Base-by-base conservation (phyloP, 176 grass and related monocot genomes). In the Ananas comosus region DNA sequence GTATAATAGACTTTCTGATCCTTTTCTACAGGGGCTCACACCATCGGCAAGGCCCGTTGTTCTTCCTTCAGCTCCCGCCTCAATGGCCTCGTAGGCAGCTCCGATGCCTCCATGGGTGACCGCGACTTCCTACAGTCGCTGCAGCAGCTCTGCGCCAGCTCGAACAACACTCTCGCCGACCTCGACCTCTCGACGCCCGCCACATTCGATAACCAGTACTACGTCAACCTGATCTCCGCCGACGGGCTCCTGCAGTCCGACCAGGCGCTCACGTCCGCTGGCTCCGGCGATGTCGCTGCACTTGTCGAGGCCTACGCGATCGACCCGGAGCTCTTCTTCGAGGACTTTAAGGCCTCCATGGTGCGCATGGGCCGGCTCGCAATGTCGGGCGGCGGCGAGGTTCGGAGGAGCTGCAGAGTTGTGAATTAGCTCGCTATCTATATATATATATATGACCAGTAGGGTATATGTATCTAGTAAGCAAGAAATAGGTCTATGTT, bases 121-220 rank as follows among this genome's bases (percentile, higher is more conserved):
- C 33, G 2, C 33, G 75, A 64, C n/a, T 96, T 96, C 72, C 64
- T 96, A 28, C 82, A 91, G 77, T 86, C 85, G 17, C 80, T 96
- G 51, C 88, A 88, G 80, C 85, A 88, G 80, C 80, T 96, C 24
- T 96, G 91, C 78, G 70, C 88, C 12, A 82, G 42, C 16, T 88
- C 88, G 13, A 76, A 80, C 50, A 80, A 77, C 47, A 84, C 88
- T 56, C 72, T 96, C 77, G 91, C 83, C 13, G 88, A 88, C 85
- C 82, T 96, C 42, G 91, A 96, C 72, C 74, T 91, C 1, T 66
- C 85, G 74, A 91, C 91, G 23, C 91, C 88, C 16, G 82, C 82
- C 22, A 88, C 85, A 33, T 96, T 96, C 58, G 91, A 96, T 75
- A 96, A 96, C 80, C 91, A 96, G 78, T 96, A 96, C 80, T 96